A percentile compares a stretch with the other conserved stretches of the same genome.
phyloP scores from a whole-genome alignment of 2,329 filamentous ascomycete species.

The Pestalotiopsis sp. region DNA sequence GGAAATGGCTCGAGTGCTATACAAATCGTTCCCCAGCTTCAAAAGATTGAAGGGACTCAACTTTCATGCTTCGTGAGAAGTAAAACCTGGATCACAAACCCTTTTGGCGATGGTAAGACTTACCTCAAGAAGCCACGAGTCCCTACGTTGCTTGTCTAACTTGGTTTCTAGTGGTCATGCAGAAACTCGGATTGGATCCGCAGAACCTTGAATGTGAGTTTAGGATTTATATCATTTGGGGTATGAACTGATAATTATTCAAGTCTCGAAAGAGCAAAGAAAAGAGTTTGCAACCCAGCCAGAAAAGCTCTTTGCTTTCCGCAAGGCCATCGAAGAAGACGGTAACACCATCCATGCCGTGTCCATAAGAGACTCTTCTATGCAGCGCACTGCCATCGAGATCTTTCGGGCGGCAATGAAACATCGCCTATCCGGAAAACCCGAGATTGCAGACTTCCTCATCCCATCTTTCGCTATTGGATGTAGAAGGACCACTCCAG shows the following conservation, averaged over 20 bases:
- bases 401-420: conserved; percentile 39
- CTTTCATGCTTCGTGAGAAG: conserved; percentile 48
- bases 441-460: conserved; percentile 42
- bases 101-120: conserved; percentile 41
- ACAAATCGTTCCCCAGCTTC: conserved; percentile 51
- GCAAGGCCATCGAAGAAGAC: conserved; percentile 44
- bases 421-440: conserved; percentile 38
- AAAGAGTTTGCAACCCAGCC: conserved; percentile 37
- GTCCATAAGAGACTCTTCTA: conserved; percentile 35
- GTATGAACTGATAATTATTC: not conserved
- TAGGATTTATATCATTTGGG: not conserved
- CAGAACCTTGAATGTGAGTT: conserved; percentile 37
- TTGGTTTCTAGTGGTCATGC: not conserved
- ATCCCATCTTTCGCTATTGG: conserved; percentile 43
- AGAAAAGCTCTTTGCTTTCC: conserved; percentile 37
- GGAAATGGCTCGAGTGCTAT: conserved; percentile 54
- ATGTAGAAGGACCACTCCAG: conserved; percentile 46
- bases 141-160: not conserved
- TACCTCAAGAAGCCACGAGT: not conserved
- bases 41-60: conserved; percentile 40
- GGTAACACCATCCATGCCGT: conserved; percentile 43
- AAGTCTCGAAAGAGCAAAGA: conserved; percentile 39
- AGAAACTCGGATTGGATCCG: conserved; percentile 18
- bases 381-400: conserved; percentile 33
- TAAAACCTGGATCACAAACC: conserved; percentile 49